Percentiles rank a stretch among this genome's conserved stretches.
These are phyloP conservation scores for Salix viminalis DNA, from an alignment of 345 rosid genomes.

Conservation along the genomic window DNA sequence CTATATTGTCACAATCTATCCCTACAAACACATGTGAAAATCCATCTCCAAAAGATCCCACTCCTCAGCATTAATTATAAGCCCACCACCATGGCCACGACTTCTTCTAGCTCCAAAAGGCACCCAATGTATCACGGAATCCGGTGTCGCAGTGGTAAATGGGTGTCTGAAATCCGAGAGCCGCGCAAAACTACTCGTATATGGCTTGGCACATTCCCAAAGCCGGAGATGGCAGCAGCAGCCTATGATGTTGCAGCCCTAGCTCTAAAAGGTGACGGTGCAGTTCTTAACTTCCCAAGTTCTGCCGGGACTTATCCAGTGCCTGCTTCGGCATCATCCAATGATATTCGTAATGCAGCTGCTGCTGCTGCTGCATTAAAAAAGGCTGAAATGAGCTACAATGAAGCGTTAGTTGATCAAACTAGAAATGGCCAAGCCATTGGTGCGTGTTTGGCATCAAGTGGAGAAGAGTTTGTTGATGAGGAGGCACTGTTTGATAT, in stretches of 20 bases:
- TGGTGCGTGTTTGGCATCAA: background rate
- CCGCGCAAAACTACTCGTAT: constrained; percentile 80
- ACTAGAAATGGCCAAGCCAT: background rate
- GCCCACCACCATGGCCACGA: background rate
- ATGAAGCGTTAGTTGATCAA: background rate
- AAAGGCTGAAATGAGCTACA: constrained; percentile 22
- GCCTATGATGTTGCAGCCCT: constrained; percentile 88
- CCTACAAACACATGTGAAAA: constrained; percentile 29
- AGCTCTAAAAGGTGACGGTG: constrained; percentile 66
- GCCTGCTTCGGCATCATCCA: constrained; percentile 52
- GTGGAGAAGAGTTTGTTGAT: constrained; percentile 46
- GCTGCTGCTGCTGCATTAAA: constrained; percentile 49
- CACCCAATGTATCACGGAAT: constrained; percentile 63
- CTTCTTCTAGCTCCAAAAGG: constrained; percentile 28
- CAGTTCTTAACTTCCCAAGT: constrained; percentile 65
- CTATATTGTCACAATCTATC: constrained; percentile 12
- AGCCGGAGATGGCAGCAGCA: constrained; percentile 83
- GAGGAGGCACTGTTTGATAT: constrained; percentile 73
- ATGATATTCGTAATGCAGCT: constrained; percentile 66
- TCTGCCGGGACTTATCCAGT: constrained; percentile 48
- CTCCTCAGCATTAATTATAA: constrained; percentile 7
- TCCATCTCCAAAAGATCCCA: constrained; percentile 11
- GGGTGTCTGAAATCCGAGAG: constrained; percentile 94
- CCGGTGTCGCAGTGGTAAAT: constrained; percentile 71
- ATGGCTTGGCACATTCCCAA: constrained; percentile 86